A percentile compares a stretch with the other conserved stretches of the same genome.
Evolutionary conservation across 306 rosid species (phyloP).

Genomic region (Gleditsia sinensis): DNA sequence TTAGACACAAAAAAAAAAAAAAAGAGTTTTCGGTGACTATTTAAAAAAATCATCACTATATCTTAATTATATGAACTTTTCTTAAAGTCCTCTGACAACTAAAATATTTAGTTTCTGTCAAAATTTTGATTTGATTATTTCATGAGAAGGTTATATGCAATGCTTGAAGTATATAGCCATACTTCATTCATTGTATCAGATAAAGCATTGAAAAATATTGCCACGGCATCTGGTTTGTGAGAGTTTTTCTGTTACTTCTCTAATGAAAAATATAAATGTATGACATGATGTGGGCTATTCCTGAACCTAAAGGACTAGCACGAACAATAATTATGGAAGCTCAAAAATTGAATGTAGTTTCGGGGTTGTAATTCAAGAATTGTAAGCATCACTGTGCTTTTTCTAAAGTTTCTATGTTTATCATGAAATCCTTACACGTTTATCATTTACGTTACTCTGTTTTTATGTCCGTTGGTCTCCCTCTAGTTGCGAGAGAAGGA

Average conservation of each 20-base stretch:
- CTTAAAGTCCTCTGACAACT: not conserved
- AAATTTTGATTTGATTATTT: not conserved
- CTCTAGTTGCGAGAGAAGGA: too few species aligned
- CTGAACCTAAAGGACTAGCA: conserved; percentile 63
- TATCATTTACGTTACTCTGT: too few species aligned
- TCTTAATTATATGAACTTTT: not conserved
- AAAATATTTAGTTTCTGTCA: not conserved
- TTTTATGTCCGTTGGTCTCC: too few species aligned
- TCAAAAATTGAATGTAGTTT: conserved; percentile 58
- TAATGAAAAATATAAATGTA: conserved; percentile 28
- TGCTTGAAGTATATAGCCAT: not conserved
- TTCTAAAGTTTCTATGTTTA: not conserved
- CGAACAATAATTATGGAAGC: conserved; percentile 64
- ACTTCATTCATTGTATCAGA: not conserved
- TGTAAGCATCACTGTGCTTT: conserved; percentile 54
- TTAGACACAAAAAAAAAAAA: too few species aligned
- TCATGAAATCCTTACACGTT: not conserved
- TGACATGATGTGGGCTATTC: conserved; percentile 82
- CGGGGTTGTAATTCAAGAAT: conserved; percentile 78
- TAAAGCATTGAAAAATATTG: conserved; percentile 5
- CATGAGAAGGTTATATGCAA: not conserved
- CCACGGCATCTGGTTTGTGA: not conserved
- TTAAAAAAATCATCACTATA: too few species aligned
- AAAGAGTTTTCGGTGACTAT: too few species aligned
- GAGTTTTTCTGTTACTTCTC: conserved; percentile 14